Base-by-base conservation (phyloP, 108 stramenopile species). In the Cyclotella atomus region DNA sequence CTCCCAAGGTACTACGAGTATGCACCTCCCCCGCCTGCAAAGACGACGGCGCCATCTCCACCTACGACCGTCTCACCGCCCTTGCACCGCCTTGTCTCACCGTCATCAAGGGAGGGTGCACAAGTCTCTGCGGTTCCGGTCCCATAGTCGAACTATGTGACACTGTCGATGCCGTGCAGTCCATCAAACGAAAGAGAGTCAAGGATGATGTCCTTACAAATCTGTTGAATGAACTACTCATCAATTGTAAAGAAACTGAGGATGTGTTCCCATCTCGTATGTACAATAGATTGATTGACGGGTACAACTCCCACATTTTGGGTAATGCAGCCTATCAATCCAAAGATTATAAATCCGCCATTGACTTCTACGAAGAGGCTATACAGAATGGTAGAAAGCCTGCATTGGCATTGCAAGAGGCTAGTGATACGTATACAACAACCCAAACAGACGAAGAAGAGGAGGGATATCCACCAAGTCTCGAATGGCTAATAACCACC, bases 121-220 rank as follows among this genome's bases (percentile, higher is more conserved):
- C 76, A 14, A 80, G 74, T 17, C 43, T 83, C 1, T 88, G 87
- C 41, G 87, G 84, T 7, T 74, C 75, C 36, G 84, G 84, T 36
- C 87, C 87, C 12, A 74, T 88, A 4, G 80, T 83, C 14, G 73
- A 75, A 63, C 10, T 78, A 14, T 44, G 49, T 44, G 45, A 53
- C 38, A 27, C 60, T 16, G 44, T 67, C 36, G 72, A 23, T 9
- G 46, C 65, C 35, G 75, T 46, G 38, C 59, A 53, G 28, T 62
- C 65, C 3, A 77, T 30, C 0, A 81, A 79, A 53, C 66, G 30
- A 36, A 76, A 71, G 29, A 65, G 73, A 20, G 69, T 79, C 34
- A 68, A 68, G 55, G 62, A 33, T 28, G 80, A 62, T 27, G 72
- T 68, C 15, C 17, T 79, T 3, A 0, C 77, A 29, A 32, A 46